Evolutionary conservation across 495 filamentous ascomycete genomes (phyloP), one percentile per base, ranked within the genome.

Genomic region (Penicillium goetzii): DNA sequence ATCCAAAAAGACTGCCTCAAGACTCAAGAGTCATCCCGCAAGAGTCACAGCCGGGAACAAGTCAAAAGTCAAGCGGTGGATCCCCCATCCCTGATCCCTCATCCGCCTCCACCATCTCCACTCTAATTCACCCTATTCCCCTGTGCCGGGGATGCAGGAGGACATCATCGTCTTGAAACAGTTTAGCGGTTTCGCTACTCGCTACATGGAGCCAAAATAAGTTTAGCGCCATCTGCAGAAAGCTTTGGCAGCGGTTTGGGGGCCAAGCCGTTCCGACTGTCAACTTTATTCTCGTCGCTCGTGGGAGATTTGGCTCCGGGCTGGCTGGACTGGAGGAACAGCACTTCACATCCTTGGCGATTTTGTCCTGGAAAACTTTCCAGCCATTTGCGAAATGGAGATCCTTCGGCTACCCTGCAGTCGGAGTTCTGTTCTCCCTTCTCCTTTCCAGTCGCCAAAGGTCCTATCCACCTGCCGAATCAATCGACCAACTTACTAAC

Each of bases 191-290:
- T 68, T 70, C 62, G 66, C 58, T 64, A 63, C 67, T 70, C 70
- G 70, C 67, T 23, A 70, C 67, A 72, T 72, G 28, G 32, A 53
- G 49, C 64, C 67, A 38, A 17, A 66, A 62, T n/a, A 21, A 57
- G 69, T 26, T 52, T 66, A 70, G 66, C 53, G 63, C 14, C 12
- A n/a, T 28, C 38, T 49, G 62, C 50, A 59, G 19, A 26, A 26
- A 49, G 33, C 49, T 32, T 54, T 45, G 59, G 36, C 45, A 38
- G 45, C 54, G 19, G 59, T 8, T 62, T 66, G 63, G 63, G 63
- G 64, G 64, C 60, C 60, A 60, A 60, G 33, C 57, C 28, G 4
- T 5, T 6, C 21, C 15, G 30, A n/a, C 43, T 25, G 55, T 23
- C 33, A 57, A 40, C 23, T 43, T 58, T 58, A 45, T 45, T 57